Evolutionary conservation across 805 yeast genomes (phyloP), one percentile per base, ranked within the genome.

Genomic region (Wickerhamomyces chambardii): DNA sequence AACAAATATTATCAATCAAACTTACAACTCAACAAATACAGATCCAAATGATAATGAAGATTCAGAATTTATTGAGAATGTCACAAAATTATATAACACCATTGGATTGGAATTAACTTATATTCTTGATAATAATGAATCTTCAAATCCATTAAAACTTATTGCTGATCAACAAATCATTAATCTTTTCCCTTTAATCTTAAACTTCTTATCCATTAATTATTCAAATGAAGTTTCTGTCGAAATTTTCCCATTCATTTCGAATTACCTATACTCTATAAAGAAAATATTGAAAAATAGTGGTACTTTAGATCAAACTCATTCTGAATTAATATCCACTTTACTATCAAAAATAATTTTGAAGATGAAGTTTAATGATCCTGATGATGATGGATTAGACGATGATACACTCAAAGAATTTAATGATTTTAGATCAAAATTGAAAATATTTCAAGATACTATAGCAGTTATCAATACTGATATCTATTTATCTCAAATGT

Each of bases 181-280:
- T 21, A 72, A 73, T 37, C 63, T 84, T 15, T 73, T 85, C 65
- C 96, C 97, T 17, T 64, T 77, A 22, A 64, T 83, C 7, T 68
- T 90, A 39, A 68, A 68, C 39, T 84, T 81, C 44, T 68, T 92
- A 52, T 70, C 75, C 22, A n/a, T n/a, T n/a, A 82, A 86, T 54
- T 95, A 81, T 43, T 87, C 80, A 51, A 97, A 92, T 56, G 97
- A 92, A 45, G 80, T 90, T 12, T 75, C 94, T 1, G 66, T 71
- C 28, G 95, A 85, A 55, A 82, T 86, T 6, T 82, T 90, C 50
- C 81, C 92, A 8, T 83, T 86, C 48, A 63, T 92, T 31, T 74
- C 84, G 28, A 83, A 77, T 35, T 87, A 79, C 53, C 63, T 92
- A 41, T 60, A 84, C 10, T 69, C 80, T 30, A 61, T 87, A 44